phyloP scores from a whole-genome alignment of 306 rosid genomes.

The Phaseolus lunatus region DNA sequence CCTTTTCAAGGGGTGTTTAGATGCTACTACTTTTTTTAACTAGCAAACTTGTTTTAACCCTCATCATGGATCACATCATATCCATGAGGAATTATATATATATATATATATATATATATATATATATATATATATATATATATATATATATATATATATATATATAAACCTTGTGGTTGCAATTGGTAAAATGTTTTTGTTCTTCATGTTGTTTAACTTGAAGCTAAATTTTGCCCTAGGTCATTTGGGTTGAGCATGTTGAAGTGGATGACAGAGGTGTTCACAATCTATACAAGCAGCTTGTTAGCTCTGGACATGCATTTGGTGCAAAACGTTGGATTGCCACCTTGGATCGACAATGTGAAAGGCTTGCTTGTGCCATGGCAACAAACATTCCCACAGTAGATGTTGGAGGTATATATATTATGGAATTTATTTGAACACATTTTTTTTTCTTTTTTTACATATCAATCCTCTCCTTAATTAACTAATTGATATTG shows the following conservation, averaged over 20 bases:
- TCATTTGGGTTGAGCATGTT: conserved; percentile 93
- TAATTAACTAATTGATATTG: background rate
- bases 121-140: too few species aligned
- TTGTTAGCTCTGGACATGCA: conserved; percentile 90
- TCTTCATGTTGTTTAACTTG: background rate
- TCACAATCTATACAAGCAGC: conserved; percentile 89
- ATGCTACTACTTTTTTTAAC: background rate
- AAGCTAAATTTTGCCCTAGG: conserved; percentile 49
- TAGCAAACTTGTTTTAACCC: background rate
- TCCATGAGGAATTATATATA: background rate
- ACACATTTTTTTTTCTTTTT: background rate
- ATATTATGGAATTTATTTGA: background rate
- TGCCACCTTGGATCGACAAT: conserved; percentile 87
- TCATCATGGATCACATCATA: background rate
- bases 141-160: too few species aligned
- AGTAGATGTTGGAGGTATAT: conserved; percentile 84
- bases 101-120: too few species aligned
- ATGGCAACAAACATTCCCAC: conserved; percentile 87
- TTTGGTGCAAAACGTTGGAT: conserved; percentile 99
- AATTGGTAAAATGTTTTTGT: background rate
- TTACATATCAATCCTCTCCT: background rate
- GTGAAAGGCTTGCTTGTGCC: conserved; percentile 93
- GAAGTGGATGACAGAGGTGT: conserved; percentile 97
- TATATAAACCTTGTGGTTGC: background rate
- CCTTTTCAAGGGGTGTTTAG: background rate